These are phyloP conservation scores for Calendula officinalis DNA, from an alignment of 129 eudicot genomes.

Conservation along the genomic window DNA sequence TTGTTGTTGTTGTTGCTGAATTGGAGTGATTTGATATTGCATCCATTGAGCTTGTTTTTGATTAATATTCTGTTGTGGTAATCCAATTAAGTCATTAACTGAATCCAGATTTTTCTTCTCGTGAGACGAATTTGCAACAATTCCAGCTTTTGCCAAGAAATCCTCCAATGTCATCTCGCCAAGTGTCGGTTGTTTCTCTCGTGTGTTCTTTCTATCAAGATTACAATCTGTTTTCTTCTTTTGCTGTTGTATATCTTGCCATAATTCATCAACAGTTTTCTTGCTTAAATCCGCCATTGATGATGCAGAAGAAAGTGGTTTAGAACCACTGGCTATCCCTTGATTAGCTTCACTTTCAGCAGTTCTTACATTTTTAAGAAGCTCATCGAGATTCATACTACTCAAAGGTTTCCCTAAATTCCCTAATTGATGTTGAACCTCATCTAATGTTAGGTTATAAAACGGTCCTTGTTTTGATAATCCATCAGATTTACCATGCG, in stretches of 20 bases:
- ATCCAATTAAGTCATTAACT: too few species aligned
- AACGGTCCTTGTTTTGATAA: slow-evolving; percentile 47
- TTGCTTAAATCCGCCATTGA: slow-evolving; percentile 53
- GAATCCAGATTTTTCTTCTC: slow-evolving; percentile 24
- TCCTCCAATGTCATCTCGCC: slow-evolving; percentile 88
- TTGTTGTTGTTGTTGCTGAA: too few species aligned
- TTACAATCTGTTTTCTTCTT: slow-evolving; percentile 13
- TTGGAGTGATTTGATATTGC: too few species aligned
- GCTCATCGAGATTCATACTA: slow-evolving; percentile 66
- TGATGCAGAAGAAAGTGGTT: slow-evolving; percentile 29
- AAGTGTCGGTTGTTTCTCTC: slow-evolving; percentile 47
- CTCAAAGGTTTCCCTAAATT: slow-evolving; percentile 59
- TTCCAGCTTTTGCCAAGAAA: slow-evolving; percentile 73
- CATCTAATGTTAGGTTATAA: slow-evolving; percentile 53
- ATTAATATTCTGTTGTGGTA: too few species aligned
- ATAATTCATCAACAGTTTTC: slow-evolving; percentile 81
- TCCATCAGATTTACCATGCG: slow-evolving; percentile 42
- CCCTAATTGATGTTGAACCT: slow-evolving; percentile 57
- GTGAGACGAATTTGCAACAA: slow-evolving; percentile 44
- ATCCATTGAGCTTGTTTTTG: too few species aligned
- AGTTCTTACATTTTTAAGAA: slow-evolving; percentile 47
- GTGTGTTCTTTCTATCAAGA: slow-evolving; percentile 24
- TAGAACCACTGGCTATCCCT: slow-evolving; percentile 26
- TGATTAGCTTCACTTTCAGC: slow-evolving; percentile 36
- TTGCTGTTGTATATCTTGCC: slow-evolving; percentile 71